Percentiles rank a stretch among this genome's conserved stretches.
These are phyloP conservation scores for Calocera cornea DNA, from an alignment of 768 basidiomycete genomes.

Conservation along the genomic window DNA sequence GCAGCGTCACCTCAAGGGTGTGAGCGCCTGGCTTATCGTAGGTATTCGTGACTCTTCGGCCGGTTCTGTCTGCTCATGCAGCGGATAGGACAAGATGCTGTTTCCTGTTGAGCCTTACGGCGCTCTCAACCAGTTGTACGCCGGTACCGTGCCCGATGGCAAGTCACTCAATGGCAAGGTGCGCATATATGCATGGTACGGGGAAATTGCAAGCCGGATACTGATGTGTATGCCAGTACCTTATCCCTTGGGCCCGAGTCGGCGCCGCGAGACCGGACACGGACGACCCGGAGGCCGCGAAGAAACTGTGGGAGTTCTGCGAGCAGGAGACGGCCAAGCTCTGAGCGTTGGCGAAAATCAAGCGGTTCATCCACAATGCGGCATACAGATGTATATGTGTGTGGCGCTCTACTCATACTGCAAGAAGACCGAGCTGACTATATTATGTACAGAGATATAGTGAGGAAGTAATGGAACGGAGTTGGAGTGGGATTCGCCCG, in stretches of 20 bases:
- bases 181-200: neutral
- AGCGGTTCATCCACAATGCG: too few species aligned
- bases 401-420: too few species aligned
- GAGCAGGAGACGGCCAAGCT: neutral
- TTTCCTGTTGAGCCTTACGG: conserved; percentile 2
- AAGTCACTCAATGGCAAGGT: conserved; percentile 9
- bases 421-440: neutral
- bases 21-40: conserved; percentile 7
- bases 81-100: neutral
- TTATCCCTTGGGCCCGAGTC: neutral
- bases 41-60: neutral
- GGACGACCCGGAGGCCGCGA: neutral
- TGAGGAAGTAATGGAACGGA: neutral
- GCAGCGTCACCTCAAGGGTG: conserved; percentile 4
- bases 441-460: neutral
- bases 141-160: conserved; percentile 7
- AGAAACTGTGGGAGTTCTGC: neutral
- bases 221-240: neutral
- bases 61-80: neutral
- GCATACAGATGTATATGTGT: too few species aligned
- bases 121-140: conserved; percentile 9
- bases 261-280: neutral
- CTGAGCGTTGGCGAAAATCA: too few species aligned
- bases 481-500: neutral
- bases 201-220: neutral